Conservation (phyloP, 78 protist genomes). For the Dictyostelium discoideum region dicty_2.7 NC_007088.5:727501-728000, state of each 20-base stretch:
- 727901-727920: conserved; percentile 98
- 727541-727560: conserved; percentile 97
- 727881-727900: conserved; percentile 99
- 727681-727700: conserved; percentile 97
- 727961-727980: conserved; percentile 96
- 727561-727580: conserved; percentile 95
- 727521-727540: conserved; percentile 99
- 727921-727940: conserved; percentile 99
- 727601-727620: conserved; percentile 97
- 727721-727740: conserved; percentile 95
- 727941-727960: conserved; percentile 99
- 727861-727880: conserved; percentile 97
- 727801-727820: conserved; percentile 89
- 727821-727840: conserved; percentile 87
- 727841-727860: conserved; percentile 99
- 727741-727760: conserved; percentile 96
- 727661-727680: conserved; percentile 98
- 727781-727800: conserved; percentile 95
- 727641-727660: conserved; percentile 99
- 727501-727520: conserved; percentile 95
- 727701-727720: conserved; percentile 98
- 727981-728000: conserved; percentile 58
- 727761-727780: conserved; percentile 98
- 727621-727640: conserved; percentile 94
- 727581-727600: conserved; percentile 99